phyloP scores from a whole-genome alignment of 768 basidiomycete species.

The Rhodocollybia butyracea region DNA sequence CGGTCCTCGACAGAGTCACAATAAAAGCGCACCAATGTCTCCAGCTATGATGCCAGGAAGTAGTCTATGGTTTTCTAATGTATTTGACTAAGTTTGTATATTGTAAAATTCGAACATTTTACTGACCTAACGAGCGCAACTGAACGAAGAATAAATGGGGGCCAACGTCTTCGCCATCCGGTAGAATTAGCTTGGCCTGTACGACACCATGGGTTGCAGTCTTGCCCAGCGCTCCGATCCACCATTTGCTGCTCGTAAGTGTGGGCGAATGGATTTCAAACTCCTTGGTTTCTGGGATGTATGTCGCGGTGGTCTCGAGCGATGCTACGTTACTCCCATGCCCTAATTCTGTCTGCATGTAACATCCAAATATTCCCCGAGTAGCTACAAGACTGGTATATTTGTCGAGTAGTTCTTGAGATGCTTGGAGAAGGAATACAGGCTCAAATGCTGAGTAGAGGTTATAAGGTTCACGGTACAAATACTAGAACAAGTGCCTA shows the following conservation, averaged over 20 bases:
- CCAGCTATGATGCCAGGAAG: constrained; percentile 63
- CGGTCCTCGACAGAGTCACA: neutral
- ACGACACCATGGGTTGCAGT: constrained; percentile 74
- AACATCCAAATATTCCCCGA: constrained; percentile 66
- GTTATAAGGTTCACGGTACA: no score
- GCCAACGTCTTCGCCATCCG: constrained; percentile 56
- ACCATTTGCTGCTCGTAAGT: constrained; percentile 77
- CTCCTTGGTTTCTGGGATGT: constrained; percentile 58
- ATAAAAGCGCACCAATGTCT: constrained; percentile 53
- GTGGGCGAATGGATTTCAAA: constrained; percentile 79
- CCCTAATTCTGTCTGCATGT: constrained; percentile 76
- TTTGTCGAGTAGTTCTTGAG: constrained; percentile 46
- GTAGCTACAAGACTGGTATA: constrained; percentile 48
- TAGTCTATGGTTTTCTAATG: constrained; percentile 53
- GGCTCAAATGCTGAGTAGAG: constrained; percentile 55
- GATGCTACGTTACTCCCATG: constrained; percentile 71
- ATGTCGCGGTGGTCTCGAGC: constrained; percentile 77
- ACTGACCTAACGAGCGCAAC: constrained; percentile 56
- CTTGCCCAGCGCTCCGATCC: constrained; percentile 72
- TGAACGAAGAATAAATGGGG: constrained; percentile 78
- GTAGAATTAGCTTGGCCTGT: constrained; percentile 70
- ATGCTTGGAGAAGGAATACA: constrained; percentile 61
- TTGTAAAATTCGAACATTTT: neutral
- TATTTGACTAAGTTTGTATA: neutral
- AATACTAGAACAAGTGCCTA: constrained; percentile 9